Evolutionary conservation across 306 rosid genomes (phyloP), one percentile per base, ranked within the genome.

Genomic region (Rosa rugosa): DNA sequence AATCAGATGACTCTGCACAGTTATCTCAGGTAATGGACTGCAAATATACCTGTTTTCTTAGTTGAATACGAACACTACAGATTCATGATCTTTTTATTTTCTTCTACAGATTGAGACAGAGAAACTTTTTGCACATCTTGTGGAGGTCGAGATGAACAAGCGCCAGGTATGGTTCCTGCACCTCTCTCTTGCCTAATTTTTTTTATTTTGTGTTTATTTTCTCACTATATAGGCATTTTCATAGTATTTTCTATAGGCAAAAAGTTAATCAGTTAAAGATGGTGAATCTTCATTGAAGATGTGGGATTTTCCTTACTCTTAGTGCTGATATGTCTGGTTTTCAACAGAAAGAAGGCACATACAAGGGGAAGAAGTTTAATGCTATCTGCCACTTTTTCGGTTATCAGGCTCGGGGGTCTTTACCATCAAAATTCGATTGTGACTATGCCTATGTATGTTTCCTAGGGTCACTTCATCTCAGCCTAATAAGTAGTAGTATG

Each of bases 331-430:
- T 65, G 68, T 45, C 64, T 53, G 60, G 34, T 80, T 80, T 72
- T 83, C 81, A 70, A 80, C 98, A 94, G 99, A 96, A 96, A 89
- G 97, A 89, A 86, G 99, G 97, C 78, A 87, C 89, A 78, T 96
- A 93, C 85, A 96, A 90, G 89, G 99, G 99, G 70, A 96, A 96
- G 93, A 96, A 96, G 75, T 96, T 96, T 76, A 96, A 87, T 78
- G 97, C 99, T 54, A 96, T 96, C 82, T 96, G 99, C 86, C 99
- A 96, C 88, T 96, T 96, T 75, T 95, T 95, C 36, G 99, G 99
- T 76, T 95, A 95, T 83, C 99, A 95, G 86, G 99, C 99, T 86
- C 98, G 99, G 72, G 99, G 99, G 75, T 96, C 99, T 50, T 85
- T 96, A 72, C 97, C 99, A 40, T 96, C 99, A 36, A 96, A 96